Conservation (phyloP, 768 basidiomycete genomes). For the Lactarius quietus region DNA sequence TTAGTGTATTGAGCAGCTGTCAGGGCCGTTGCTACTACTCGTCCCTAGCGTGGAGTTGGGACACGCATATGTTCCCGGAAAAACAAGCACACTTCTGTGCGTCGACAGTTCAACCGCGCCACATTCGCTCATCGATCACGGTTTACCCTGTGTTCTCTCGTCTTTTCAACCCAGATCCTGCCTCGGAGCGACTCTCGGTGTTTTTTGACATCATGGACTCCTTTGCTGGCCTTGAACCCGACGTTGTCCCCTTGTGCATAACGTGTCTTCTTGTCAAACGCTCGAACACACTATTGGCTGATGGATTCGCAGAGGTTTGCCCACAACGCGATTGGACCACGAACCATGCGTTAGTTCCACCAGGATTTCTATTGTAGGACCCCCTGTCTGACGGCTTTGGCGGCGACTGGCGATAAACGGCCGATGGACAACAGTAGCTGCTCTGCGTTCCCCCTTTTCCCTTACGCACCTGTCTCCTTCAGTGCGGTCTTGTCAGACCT, state of each 20-base stretch:
- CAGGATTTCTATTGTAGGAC: not conserved
- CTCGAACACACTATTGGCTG: not conserved
- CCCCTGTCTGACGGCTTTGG: not conserved
- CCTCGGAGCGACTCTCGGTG: not conserved
- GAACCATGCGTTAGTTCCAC: not conserved
- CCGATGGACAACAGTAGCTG: not conserved
- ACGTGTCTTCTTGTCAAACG: not conserved
- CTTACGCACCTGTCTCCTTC: not conserved
- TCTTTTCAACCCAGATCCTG: not conserved
- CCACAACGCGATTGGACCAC: not conserved
- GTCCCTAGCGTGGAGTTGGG: not conserved
- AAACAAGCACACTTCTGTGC: not conserved
- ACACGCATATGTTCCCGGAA: constrained; percentile 1
- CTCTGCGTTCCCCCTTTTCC: not conserved
- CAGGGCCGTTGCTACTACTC: constrained; percentile 20
- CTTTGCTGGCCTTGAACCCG: not conserved
- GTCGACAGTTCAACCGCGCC: not conserved
- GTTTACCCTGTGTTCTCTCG: not conserved
- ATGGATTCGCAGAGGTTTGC: not conserved
- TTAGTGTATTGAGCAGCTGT: not conserved
- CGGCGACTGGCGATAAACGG: not conserved
- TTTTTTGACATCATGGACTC: not conserved
- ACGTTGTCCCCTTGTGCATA: not conserved
- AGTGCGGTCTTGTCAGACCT: not conserved
- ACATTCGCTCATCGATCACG: not conserved